Conservation (phyloP, 2,329 filamentous ascomycete genomes). For the Fragosphaeria purpurea region DNA sequence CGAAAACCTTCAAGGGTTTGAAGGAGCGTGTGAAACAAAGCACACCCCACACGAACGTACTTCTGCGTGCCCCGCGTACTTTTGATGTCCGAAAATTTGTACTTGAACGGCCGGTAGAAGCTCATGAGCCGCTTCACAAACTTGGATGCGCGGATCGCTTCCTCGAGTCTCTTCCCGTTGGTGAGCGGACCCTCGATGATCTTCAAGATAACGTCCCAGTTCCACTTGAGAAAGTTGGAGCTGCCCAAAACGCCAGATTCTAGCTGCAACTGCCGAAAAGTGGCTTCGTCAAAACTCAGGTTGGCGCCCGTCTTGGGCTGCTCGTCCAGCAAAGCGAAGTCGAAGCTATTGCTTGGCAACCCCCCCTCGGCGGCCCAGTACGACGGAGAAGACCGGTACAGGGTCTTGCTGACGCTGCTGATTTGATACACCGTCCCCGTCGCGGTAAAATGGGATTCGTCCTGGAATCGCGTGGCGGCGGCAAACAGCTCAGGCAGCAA, state of each 20-base stretch:
- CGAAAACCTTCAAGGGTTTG: slow-evolving; percentile 76
- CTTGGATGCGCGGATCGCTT: slow-evolving; percentile 89
- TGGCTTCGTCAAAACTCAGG: slow-evolving; percentile 47
- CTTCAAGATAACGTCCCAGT: slow-evolving; percentile 85
- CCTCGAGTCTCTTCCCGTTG: slow-evolving; percentile 83
- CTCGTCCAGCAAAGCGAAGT: slow-evolving; percentile 44
- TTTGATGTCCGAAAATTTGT: slow-evolving; percentile 79
- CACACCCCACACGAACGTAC: slow-evolving; percentile 83
- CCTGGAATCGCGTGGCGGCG: slow-evolving; percentile 60
- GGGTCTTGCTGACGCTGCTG: slow-evolving; percentile 87
- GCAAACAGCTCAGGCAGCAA: slow-evolving; percentile 78
- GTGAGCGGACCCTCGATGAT: slow-evolving; percentile 89
- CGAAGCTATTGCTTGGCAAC: slow-evolving; percentile 27
- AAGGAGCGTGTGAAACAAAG: slow-evolving; percentile 74
- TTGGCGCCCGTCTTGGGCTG: slow-evolving; percentile 41
- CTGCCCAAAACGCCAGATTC: slow-evolving; percentile 82
- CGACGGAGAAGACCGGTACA: slow-evolving; percentile 66
- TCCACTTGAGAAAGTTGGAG: slow-evolving; percentile 91
- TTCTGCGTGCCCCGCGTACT: slow-evolving; percentile 91
- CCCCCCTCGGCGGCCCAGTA: slow-evolving; percentile 27
- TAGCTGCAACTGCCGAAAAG: slow-evolving; percentile 54
- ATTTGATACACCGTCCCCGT: slow-evolving; percentile 95
- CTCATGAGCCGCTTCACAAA: slow-evolving; percentile 92
- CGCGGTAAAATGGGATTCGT: slow-evolving; percentile 66
- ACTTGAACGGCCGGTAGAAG: slow-evolving; percentile 96